phyloP scores from a whole-genome alignment of 257 asterid genomes.

The Plantago major region DNA sequence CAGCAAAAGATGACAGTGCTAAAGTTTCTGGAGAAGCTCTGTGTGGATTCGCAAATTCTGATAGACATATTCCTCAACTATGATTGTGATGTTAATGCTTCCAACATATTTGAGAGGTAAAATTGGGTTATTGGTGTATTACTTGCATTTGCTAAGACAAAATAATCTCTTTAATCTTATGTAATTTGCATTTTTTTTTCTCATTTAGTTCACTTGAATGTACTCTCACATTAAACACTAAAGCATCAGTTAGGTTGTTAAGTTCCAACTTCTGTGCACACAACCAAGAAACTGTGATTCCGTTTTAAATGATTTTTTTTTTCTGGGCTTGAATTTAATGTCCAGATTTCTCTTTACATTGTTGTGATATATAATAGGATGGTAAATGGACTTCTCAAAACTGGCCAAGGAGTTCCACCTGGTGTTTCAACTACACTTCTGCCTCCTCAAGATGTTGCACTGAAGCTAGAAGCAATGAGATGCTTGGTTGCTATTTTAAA shows the following conservation, averaged over 20 bases:
- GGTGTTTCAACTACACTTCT: constrained; percentile 72
- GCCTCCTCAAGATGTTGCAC: constrained; percentile 77
- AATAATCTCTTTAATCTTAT: constrained; percentile 13
- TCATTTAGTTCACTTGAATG: constrained; percentile 11
- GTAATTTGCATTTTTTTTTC: constrained; percentile 14
- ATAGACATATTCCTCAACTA: constrained; percentile 97
- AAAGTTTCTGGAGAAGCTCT: constrained; percentile 87
- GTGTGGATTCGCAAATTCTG: constrained; percentile 88
- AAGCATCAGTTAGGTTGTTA: neutral
- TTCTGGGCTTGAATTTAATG: constrained; percentile 2
- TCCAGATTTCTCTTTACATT: constrained; percentile 15
- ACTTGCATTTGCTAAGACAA: constrained; percentile 7
- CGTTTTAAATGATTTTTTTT: no score
- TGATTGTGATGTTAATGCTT: constrained; percentile 98
- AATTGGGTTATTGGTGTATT: constrained; percentile 20
- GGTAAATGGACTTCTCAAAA: constrained; percentile 99
- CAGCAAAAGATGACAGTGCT: constrained; percentile 99
- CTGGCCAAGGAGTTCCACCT: constrained; percentile 98
- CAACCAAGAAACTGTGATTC: no score
- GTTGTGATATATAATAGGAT: constrained; percentile 48
- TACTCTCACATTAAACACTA: constrained; percentile 3
- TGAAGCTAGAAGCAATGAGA: constrained; percentile 95
- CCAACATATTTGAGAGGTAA: constrained; percentile 98
- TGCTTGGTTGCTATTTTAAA: constrained; percentile 82
- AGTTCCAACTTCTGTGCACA: no score